These are phyloP conservation scores for Allomyces arbusculus DNA, from an alignment of 192 early-diverging fungal genomes.

Conservation along the genomic window DNA sequence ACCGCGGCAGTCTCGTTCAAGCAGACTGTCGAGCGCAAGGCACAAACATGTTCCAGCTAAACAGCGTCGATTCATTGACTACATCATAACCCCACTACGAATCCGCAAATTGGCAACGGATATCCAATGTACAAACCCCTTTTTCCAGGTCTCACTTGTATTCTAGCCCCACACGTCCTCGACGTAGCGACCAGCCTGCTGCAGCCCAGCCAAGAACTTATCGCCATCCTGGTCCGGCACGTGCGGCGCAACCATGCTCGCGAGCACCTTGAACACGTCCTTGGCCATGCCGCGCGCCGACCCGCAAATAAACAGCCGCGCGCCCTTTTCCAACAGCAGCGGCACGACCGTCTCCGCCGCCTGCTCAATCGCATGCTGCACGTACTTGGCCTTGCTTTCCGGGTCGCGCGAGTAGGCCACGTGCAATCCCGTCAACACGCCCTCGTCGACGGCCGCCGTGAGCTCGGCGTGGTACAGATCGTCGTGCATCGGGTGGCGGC, in stretches of 20 bases:
- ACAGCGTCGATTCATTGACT: no score
- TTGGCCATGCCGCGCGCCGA: slow-evolving; percentile 8
- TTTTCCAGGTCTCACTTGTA: no score
- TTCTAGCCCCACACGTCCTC: slow-evolving; percentile 14
- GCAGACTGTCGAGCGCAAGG: no score
- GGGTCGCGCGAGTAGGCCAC: slow-evolving; percentile 5
- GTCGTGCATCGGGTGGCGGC: not conserved
- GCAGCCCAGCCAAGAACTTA: not conserved
- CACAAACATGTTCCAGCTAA: no score
- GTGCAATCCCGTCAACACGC: slow-evolving; percentile 2
- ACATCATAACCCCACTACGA: no score
- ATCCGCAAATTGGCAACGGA: no score
- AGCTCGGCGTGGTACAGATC: not conserved
- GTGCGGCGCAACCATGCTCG: slow-evolving; percentile 1
- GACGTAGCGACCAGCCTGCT: slow-evolving; percentile 2
- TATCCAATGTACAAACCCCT: no score
- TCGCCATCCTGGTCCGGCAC: slow-evolving; percentile 3
- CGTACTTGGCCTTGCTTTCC: slow-evolving; percentile 3
- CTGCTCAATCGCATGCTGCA: slow-evolving; percentile 1
- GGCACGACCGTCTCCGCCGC: not conserved
- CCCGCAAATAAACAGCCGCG: slow-evolving; percentile 8
- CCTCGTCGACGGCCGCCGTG: not conserved
- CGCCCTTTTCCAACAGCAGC: slow-evolving; percentile 1
- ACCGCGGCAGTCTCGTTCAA: no score
- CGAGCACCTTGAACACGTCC: slow-evolving; percentile 7